These are phyloP conservation scores for Plantago ovata DNA, from an alignment of 257 asterid species.

Conservation along the genomic window DNA sequence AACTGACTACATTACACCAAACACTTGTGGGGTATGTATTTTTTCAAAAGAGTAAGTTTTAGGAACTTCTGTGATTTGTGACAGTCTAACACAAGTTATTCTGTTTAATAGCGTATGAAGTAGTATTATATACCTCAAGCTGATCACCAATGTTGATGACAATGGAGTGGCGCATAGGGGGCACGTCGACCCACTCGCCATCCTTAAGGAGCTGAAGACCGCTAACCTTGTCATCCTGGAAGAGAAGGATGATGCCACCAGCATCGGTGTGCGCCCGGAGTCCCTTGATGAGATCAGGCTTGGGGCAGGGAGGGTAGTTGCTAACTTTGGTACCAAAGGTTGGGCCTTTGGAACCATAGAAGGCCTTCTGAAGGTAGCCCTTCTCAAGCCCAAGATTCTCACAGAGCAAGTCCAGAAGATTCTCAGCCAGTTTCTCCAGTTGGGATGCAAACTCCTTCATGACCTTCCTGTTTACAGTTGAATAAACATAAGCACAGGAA, in stretches of 20 bases:
- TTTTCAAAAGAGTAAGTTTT: no score
- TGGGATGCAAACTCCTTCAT: slow-evolving; percentile 61
- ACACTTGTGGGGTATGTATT: no score
- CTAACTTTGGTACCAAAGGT: slow-evolving; percentile 72
- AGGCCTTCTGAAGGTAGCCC: slow-evolving; percentile 62
- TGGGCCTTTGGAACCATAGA: slow-evolving; percentile 60
- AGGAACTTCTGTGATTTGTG: no score
- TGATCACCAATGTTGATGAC: slow-evolving; percentile 68
- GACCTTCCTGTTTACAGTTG: slow-evolving; percentile 30
- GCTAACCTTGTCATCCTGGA: slow-evolving; percentile 73
- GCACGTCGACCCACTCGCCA: slow-evolving; percentile 64
- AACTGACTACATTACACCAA: neutral
- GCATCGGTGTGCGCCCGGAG: slow-evolving; percentile 81
- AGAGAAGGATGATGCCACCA: slow-evolving; percentile 67
- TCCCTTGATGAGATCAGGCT: slow-evolving; percentile 70
- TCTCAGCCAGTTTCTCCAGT: slow-evolving; percentile 62
- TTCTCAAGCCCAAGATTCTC: slow-evolving; percentile 74
- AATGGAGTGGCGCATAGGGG: slow-evolving; percentile 71
- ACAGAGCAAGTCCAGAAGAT: slow-evolving; percentile 57
- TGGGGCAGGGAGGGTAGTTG: slow-evolving; percentile 72
- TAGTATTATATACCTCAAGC: slow-evolving; percentile 79
- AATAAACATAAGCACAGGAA: neutral
- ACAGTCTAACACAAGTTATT: neutral
- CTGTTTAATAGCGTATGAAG: neutral
- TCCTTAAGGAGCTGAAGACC: slow-evolving; percentile 78